Conservation (phyloP, 306 rosid genomes). For the Sindora glabra region DNA sequence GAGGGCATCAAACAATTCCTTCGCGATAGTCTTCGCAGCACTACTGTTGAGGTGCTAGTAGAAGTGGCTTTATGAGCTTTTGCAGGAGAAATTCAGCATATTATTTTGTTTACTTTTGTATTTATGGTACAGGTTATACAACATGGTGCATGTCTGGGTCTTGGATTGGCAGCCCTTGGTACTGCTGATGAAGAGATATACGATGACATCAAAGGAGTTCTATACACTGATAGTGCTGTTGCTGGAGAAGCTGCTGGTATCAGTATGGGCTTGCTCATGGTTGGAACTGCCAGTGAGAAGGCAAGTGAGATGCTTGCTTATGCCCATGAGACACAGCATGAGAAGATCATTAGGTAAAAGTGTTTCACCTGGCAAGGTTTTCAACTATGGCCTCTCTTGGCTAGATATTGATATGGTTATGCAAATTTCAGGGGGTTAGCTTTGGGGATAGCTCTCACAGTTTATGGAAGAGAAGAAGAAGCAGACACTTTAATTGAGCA, state of each 20-base stretch:
- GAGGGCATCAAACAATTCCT: conserved; percentile 97
- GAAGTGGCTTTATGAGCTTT: not conserved
- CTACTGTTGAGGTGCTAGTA: conserved; percentile 81
- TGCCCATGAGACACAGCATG: conserved; percentile 96
- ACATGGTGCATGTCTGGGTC: conserved; percentile 99
- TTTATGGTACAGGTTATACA: conserved; percentile 69
- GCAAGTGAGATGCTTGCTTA: conserved; percentile 94
- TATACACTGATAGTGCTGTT: conserved; percentile 91
- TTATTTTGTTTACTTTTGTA: conserved; percentile 8
- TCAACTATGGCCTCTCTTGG: conserved; percentile 1
- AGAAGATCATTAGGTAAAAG: conserved; percentile 75
- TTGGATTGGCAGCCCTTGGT: conserved; percentile 90
- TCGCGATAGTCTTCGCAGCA: conserved; percentile 81
- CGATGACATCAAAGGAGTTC: conserved; percentile 79
- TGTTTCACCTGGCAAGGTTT: not conserved
- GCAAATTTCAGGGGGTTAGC: conserved; percentile 68
- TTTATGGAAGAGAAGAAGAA: conserved; percentile 96
- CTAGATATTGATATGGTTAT: conserved; percentile 4
- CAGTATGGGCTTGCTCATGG: conserved; percentile 97
- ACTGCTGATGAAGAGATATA: conserved; percentile 91
- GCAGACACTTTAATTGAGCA: conserved; percentile 96
- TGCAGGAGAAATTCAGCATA: not conserved
- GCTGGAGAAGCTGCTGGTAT: conserved; percentile 99
- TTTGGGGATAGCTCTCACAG: conserved; percentile 91
- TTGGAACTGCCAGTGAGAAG: conserved; percentile 96